Base-by-base conservation (phyloP, 2,329 filamentous ascomycete genomes). In the Berkeleyomyces rouxiae region DNA sequence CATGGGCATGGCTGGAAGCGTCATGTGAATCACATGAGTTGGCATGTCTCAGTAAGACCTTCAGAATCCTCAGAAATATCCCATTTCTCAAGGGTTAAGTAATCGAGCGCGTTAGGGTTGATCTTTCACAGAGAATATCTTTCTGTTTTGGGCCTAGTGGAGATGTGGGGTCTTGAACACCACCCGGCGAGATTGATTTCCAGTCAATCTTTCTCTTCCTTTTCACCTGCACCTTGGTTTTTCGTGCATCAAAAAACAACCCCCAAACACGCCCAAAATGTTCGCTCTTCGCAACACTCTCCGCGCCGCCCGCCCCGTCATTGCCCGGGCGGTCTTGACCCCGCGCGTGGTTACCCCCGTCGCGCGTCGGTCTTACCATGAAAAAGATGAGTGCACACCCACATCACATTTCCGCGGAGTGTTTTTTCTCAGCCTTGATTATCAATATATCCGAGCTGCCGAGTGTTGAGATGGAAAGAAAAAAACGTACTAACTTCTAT, bases 1-100 rank as follows among this genome's bases (percentile, higher is more conserved):
- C 71, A 87, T 97, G 76, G 93, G 93, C 7, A 87, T 97, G 79
- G 92, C 91, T 3, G 92, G 92, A 13, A 93, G 90, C 67, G 76
- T 85, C 65, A 78, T 84, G 59, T 83, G 68, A 70, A 33, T 37
- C 51, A 33, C 47, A n/a, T n/a, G 13, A 23, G 23, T 2, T 23
- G 23, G 23, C 23, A 23, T 23, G 23, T 23, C 23, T 23, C 23
- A 23, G 23, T 23, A 23, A 23, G 23, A 23, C 23, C 23, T 23
- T 37, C 10, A 39, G 4, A 55, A 39, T 39, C 33, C 51, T 55
- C 51, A 5, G 51, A 55, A 7, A 39, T 55, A 37, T n/a, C 31
- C 33, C 51, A 11, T 39, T 11, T 4, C 33, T n/a, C 36, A 31
- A 36, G 51, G 36, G 36, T 3, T 16, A 49, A 9, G n/a, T 5